Conservation (phyloP, 1,284 basidiomycete species). For the Mycena citricolor region DNA sequence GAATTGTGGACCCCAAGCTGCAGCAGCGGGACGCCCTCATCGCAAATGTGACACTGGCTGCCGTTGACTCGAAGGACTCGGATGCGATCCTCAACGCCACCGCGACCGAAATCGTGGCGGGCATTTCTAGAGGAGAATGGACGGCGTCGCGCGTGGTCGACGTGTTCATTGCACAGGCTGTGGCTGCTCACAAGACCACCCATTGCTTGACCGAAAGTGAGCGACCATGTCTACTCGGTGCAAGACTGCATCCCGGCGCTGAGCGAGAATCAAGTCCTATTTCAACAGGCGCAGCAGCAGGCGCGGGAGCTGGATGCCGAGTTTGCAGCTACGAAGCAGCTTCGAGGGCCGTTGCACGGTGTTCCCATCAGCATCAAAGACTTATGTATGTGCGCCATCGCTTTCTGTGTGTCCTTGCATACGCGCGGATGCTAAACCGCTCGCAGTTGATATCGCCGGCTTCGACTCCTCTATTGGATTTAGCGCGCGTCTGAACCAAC, state of each 20-base stretch:
- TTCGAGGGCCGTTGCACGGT: slow-evolving; percentile 80
- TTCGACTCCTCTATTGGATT: slow-evolving; percentile 76
- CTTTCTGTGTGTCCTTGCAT: not conserved
- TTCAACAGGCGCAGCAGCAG: slow-evolving; percentile 61
- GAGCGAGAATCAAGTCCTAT: slow-evolving; percentile 49
- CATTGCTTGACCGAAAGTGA: slow-evolving; percentile 81
- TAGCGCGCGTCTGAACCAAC: slow-evolving; percentile 59
- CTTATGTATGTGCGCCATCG: slow-evolving; percentile 8
- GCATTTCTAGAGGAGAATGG: slow-evolving; percentile 64
- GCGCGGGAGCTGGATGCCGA: slow-evolving; percentile 67
- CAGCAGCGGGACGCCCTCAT: too few relatives aligned
- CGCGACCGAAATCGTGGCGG: slow-evolving; percentile 61
- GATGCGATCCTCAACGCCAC: slow-evolving; percentile 16
- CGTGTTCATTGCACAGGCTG: slow-evolving; percentile 71
- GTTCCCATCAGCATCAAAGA: slow-evolving; percentile 71
- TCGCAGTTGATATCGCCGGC: slow-evolving; percentile 56
- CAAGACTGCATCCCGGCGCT: not conserved
- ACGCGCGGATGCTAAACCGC: slow-evolving; percentile 4
- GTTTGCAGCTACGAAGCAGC: slow-evolving; percentile 55
- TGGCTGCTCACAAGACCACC: slow-evolving; percentile 59
- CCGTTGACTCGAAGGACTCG: too few relatives aligned
- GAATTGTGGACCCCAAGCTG: too few relatives aligned
- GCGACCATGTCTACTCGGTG: slow-evolving; percentile 9
- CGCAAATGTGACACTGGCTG: too few relatives aligned
- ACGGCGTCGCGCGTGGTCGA: slow-evolving; percentile 70